Base-by-base conservation (phyloP, 805 yeast species). In the Sporopachydermia lactativora region DNA sequence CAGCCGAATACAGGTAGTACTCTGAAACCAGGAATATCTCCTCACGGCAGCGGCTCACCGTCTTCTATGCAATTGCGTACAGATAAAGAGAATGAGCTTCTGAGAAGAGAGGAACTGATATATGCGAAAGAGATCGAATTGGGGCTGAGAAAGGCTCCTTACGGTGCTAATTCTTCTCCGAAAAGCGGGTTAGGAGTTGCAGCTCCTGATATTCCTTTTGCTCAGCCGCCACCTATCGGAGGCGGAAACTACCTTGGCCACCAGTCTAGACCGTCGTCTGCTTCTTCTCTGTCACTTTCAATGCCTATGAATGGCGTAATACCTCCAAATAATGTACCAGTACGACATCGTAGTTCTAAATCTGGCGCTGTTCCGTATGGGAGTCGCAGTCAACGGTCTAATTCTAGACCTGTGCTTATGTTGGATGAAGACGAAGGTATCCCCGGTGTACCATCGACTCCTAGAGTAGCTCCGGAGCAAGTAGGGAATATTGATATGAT, bases 41-140 rank as follows among this genome's bases (percentile, higher is more conserved):
- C 8, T 24, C 8, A 24, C 8, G 31, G 31, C n/a, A 8, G 13
- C n/a, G 31, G 31, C n/a, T 24, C 31, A 8, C 31, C 31, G 13
- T 24, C 31, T 8, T 24, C 31, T 8, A n/a, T n/a, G n/a, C n/a
- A n/a, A n/a, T n/a, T n/a, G n/a, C 8, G 31, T 8, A 8, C n/a
- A 24, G 31, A 24, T 8, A 24, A 24, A 24, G 31, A 24, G n/a
- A n/a, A 8, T 8, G 31, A 24, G n/a, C 31, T 24, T n/a, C 31
- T 24, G n/a, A 24, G 31, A 24, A 24, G 31, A 24, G 31, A 24
- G n/a, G 31, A 24, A n/a, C 31, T 24, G 31, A 24, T 24, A 8
- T 24, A 24, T 24, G 31, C 31, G n/a, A 24, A 24, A n/a, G 31
- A 24, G n/a, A 24, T 24, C n/a, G 31, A 24, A 24, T n/a, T 24